phyloP scores from a whole-genome alignment of 805 yeast species.

The Allodekkera sacchari region DNA sequence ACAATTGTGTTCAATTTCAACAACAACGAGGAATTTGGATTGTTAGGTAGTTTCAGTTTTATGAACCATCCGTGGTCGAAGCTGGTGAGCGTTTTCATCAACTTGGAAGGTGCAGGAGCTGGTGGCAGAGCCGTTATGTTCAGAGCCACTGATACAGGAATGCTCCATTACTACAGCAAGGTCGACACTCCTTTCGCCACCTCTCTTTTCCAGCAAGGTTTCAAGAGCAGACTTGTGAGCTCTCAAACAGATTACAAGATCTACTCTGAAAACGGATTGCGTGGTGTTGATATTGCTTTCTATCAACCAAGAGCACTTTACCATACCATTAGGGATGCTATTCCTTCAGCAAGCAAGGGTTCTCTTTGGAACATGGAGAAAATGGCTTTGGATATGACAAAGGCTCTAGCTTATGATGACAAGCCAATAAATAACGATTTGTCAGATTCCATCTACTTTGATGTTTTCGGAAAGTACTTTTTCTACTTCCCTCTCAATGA shows the following conservation, averaged over 20 bases:
- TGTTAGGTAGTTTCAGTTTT: constrained; percentile 73
- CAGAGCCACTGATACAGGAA: constrained; percentile 73
- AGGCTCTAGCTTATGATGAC: constrained; percentile 32
- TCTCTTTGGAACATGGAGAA: constrained; percentile 83
- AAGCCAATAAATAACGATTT: constrained; percentile 23
- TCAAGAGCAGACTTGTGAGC: constrained; percentile 57
- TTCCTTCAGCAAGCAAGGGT: constrained; percentile 51
- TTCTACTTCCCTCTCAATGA: constrained; percentile 42
- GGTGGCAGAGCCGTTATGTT: constrained; percentile 80
- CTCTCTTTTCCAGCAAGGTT: constrained; percentile 79
- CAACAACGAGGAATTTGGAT: constrained; percentile 83
- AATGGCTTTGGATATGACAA: constrained; percentile 54
- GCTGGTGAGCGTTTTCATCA: constrained; percentile 56
- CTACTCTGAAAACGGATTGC: constrained; percentile 55
- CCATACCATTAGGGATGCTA: constrained; percentile 71
- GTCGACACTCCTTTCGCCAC: constrained; percentile 69
- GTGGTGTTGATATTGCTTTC: constrained; percentile 89
- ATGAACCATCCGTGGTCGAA: constrained; percentile 65
- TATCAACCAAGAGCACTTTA: constrained; percentile 77
- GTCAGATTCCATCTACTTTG: constrained; percentile 53
- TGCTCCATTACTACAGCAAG: constrained; percentile 44
- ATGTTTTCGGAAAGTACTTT: constrained; percentile 51
- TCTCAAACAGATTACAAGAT: constrained; percentile 85
- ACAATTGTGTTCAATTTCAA: constrained; percentile 79
- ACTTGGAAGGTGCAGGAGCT: constrained; percentile 89